A percentile compares a stretch with the other conserved stretches of the same genome.
phyloP scores from a whole-genome alignment of 768 basidiomycete genomes.

The Phlegmacium glaucopus region DNA sequence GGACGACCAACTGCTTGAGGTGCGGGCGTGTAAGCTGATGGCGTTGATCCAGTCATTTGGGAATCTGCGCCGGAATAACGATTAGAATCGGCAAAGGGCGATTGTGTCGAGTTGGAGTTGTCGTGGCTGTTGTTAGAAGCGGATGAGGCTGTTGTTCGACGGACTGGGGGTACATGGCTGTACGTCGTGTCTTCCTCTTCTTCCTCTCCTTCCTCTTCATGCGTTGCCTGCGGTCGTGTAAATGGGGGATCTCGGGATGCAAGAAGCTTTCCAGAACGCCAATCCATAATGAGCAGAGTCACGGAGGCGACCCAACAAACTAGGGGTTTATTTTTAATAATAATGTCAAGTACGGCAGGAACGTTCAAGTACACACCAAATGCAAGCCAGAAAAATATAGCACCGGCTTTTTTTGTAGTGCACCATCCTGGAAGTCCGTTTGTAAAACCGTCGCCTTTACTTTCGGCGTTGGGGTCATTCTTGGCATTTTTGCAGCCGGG shows the following conservation, averaged over 20 bases:
- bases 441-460: slow-evolving; percentile 61
- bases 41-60: slow-evolving; percentile 22
- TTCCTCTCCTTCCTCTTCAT: slow-evolving; percentile 47
- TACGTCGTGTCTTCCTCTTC: slow-evolving; percentile 57
- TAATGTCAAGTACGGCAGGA: no score
- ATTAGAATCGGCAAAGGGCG: slow-evolving; percentile 56
- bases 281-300: slow-evolving; percentile 63
- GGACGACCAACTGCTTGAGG: slow-evolving; percentile 41
- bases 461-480: slow-evolving; percentile 74
- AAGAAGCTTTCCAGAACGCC: slow-evolving; percentile 68
- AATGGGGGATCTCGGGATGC: slow-evolving; percentile 74
- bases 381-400: slow-evolving; percentile 86
- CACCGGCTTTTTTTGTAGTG: slow-evolving; percentile 86
- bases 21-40: slow-evolving; percentile 27
- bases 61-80: slow-evolving; percentile 31
- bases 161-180: slow-evolving; percentile 42
- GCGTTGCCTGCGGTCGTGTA: slow-evolving; percentile 48
- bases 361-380: slow-evolving; percentile 49
- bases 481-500: slow-evolving; percentile 83
- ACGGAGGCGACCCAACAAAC: slow-evolving; percentile 77
- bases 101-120: slow-evolving; percentile 24
- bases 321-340: slow-evolving; percentile 22
- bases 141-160: slow-evolving; percentile 22
- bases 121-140: slow-evolving; percentile 23
- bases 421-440: slow-evolving; percentile 79